Percentiles rank a stretch among this genome's conserved stretches.
Evolutionary conservation across 2,329 filamentous ascomycete species (phyloP).

Genomic region (Zasmidium cellare): DNA sequence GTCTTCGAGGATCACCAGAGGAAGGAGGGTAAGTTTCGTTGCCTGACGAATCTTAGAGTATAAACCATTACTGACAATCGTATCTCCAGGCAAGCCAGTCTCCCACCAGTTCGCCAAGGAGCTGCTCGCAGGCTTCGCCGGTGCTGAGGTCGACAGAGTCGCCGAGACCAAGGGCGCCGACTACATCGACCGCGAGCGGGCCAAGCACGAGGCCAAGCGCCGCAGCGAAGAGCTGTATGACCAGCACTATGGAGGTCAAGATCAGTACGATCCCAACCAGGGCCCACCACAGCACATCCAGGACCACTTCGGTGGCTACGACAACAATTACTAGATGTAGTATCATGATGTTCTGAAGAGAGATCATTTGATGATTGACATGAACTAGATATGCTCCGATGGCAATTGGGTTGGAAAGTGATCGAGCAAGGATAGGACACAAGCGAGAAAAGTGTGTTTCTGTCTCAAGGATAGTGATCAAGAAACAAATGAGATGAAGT

Average conservation of each 20-base stretch:
- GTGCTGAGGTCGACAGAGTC: constrained; percentile 74
- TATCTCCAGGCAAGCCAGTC: constrained; percentile 64
- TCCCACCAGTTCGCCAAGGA: constrained; percentile 77
- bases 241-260: constrained; percentile 47
- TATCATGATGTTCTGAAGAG: background rate
- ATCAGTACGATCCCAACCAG: constrained; percentile 49
- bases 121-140: constrained; percentile 69
- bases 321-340: background rate
- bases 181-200: constrained; percentile 49
- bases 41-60: too few species aligned
- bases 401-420: too few species aligned
- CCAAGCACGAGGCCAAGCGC: constrained; percentile 47
- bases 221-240: constrained; percentile 50
- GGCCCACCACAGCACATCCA: constrained; percentile 35
- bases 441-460: too few species aligned
- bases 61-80: background rate
- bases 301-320: constrained; percentile 28
- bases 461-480: too few species aligned
- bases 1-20: constrained; percentile 75
- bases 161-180: constrained; percentile 58
- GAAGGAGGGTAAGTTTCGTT: constrained; percentile 55
- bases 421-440: too few species aligned
- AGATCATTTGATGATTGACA: background rate
- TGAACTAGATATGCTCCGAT: background rate
- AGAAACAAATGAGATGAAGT: too few species aligned